Evolutionary conservation across 805 yeast species (phyloP).

Genomic region (Ogataea pignaliae): DNA sequence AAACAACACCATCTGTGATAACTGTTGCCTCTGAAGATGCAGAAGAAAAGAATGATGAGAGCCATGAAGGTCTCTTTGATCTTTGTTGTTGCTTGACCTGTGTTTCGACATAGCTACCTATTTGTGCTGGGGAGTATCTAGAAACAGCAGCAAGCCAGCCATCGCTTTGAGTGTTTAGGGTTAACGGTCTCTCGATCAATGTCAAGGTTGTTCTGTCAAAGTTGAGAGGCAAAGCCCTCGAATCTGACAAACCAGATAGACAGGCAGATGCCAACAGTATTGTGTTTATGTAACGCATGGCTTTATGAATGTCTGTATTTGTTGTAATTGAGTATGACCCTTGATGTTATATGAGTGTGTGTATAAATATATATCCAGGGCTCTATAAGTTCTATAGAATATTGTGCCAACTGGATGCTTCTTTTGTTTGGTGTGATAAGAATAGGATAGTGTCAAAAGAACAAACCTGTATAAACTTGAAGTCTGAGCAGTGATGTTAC

Average conservation of each 20-base stretch:
- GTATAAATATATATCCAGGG: too few relatives aligned
- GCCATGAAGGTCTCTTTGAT: slow-evolving; percentile 1
- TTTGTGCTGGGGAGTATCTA: slow-evolving; percentile 9
- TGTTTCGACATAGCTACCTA: slow-evolving; percentile 1
- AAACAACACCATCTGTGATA: slow-evolving; percentile 16
- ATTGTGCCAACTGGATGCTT: too few relatives aligned
- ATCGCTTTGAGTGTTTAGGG: neutral
- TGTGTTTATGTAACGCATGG: neutral
- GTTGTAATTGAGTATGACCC: too few relatives aligned
- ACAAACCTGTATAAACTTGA: too few relatives aligned
- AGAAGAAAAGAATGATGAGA: slow-evolving; percentile 2
- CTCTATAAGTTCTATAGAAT: too few relatives aligned
- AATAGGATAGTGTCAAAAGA: too few relatives aligned
- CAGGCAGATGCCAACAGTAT: slow-evolving; percentile 1
- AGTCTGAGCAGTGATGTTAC: too few relatives aligned
- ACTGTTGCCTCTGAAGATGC: slow-evolving; percentile 2
- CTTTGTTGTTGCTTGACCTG: neutral
- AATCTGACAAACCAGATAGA: neutral
- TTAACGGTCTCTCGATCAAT: neutral
- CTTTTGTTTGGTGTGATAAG: too few relatives aligned
- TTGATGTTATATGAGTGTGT: too few relatives aligned
- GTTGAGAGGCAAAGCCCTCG: slow-evolving; percentile 3
- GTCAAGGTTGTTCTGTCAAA: slow-evolving; percentile 1
- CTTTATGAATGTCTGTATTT: neutral
- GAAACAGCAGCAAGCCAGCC: slow-evolving; percentile 8